Evolutionary conservation across 192 early-diverging fungal species (phyloP).

Genomic region (Backusella westeae): DNA sequence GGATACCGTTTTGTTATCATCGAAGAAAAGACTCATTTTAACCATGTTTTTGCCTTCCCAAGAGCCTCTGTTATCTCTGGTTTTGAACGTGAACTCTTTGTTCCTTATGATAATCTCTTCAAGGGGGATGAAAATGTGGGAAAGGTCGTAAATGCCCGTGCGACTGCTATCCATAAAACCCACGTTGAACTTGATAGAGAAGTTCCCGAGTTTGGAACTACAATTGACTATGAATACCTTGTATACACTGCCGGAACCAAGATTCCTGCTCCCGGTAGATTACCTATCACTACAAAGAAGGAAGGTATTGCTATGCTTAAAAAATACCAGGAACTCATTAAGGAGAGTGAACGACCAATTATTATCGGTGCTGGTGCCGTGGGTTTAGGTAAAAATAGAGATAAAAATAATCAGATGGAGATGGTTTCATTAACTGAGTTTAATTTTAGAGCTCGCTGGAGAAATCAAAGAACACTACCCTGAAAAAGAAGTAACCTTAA

Average conservation of each 20-base stretch:
- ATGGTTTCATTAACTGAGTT: neutral
- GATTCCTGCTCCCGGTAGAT: conserved; percentile 50
- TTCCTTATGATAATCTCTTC: conserved; percentile 53
- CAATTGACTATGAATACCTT: conserved; percentile 51
- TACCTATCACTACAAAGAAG: conserved; percentile 43
- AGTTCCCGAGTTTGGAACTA: conserved; percentile 45
- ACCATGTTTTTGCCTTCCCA: conserved; percentile 66
- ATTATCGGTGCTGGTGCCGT: conserved; percentile 77
- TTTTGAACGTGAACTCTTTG: conserved; percentile 59
- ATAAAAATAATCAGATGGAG: neutral
- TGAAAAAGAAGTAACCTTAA: conserved; percentile 56
- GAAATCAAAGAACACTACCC: conserved; percentile 68
- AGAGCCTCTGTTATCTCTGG: conserved; percentile 52
- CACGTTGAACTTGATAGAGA: conserved; percentile 52
- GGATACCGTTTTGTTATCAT: conserved; percentile 57
- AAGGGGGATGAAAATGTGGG: conserved; percentile 34
- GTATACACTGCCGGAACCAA: conserved; percentile 51
- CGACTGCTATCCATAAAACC: conserved; percentile 42
- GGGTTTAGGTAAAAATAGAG: conserved; percentile 45
- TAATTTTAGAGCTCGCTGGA: conserved; percentile 60
- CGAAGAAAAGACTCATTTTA: conserved; percentile 54
- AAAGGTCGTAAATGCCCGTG: conserved; percentile 47
- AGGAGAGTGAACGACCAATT: conserved; percentile 52
- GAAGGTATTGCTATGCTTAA: conserved; percentile 40
- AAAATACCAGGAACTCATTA: conserved; percentile 55